These are phyloP conservation scores for Eruca vesicaria DNA, from an alignment of 441 rosid genomes.

Conservation along the genomic window DNA sequence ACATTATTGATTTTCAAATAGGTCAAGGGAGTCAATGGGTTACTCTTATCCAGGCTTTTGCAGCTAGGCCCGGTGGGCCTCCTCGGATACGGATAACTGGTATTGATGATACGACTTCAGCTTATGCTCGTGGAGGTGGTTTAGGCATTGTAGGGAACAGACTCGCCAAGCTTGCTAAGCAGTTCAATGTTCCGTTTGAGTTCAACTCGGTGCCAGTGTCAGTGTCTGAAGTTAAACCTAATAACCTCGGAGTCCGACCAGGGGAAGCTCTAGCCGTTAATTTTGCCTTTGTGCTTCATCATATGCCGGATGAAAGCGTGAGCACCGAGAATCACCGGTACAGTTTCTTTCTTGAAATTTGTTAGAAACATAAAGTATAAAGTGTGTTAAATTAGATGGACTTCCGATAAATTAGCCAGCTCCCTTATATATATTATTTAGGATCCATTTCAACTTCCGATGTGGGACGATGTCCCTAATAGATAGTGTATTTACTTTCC, in stretches of 20 bases:
- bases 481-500: neutral
- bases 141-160: conserved; percentile 59
- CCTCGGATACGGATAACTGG: conserved; percentile 84
- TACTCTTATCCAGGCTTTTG: conserved; percentile 82
- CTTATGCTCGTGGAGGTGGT: conserved; percentile 85
- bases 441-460: neutral
- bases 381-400: neutral
- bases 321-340: conserved; percentile 67
- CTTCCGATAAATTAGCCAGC: neutral
- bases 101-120: conserved; percentile 66
- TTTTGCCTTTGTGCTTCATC: conserved; percentile 85
- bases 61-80: conserved; percentile 71
- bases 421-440: neutral
- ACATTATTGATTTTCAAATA: conserved; percentile 86
- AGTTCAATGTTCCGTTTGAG: conserved; percentile 72
- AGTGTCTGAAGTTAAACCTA: conserved; percentile 50
- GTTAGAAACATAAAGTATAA: neutral
- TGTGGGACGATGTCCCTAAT: neutral
- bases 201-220: conserved; percentile 55
- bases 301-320: conserved; percentile 88
- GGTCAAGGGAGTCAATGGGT: conserved; percentile 86
- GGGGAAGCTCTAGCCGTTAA: conserved; percentile 82
- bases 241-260: conserved; percentile 45
- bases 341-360: neutral
- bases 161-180: conserved; percentile 58